Conservation (phyloP, 805 yeast genomes). For the Ogataea trehalophila region DNA sequence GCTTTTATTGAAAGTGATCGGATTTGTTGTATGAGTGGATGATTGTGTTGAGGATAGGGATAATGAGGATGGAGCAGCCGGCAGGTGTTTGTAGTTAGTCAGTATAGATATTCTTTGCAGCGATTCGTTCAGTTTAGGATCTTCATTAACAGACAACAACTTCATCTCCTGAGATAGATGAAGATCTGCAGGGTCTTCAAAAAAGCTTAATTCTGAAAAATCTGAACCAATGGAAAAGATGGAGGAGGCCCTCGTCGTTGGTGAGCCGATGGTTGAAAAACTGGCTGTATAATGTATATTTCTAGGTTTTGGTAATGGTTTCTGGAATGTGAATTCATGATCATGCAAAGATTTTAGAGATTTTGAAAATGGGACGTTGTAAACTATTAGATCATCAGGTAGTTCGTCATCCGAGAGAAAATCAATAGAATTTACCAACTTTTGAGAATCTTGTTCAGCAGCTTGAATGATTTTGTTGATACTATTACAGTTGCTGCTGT, state of each 20-base stretch:
- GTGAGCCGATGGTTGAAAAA: constrained; percentile 25
- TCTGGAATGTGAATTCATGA: constrained; percentile 30
- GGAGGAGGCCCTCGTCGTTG: constrained; percentile 41
- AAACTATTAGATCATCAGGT: constrained; percentile 49
- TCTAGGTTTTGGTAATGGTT: constrained; percentile 6
- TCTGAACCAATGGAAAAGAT: constrained; percentile 35
- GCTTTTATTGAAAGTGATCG: too few relatives aligned
- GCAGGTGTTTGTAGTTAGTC: constrained; percentile 17
- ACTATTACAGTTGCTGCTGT: neutral
- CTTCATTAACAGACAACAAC: constrained; percentile 29
- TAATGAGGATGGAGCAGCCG: neutral
- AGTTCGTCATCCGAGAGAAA: constrained; percentile 47
- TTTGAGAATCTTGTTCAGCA: constrained; percentile 5
- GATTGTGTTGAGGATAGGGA: neutral
- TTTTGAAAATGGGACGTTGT: constrained; percentile 61
- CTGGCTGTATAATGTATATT: constrained; percentile 1
- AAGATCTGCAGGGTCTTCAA: constrained; percentile 16
- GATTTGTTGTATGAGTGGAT: neutral
- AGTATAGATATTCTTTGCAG: constrained; percentile 31
- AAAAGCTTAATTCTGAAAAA: constrained; percentile 21
- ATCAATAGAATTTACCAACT: constrained; percentile 27
- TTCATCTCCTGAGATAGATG: constrained; percentile 33
- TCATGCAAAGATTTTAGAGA: constrained; percentile 39
- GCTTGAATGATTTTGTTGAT: constrained; percentile 5
- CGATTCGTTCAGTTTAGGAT: constrained; percentile 32